Conservation (phyloP, 2,329 filamentous ascomycete genomes). For the Moelleriella libera region DNA sequence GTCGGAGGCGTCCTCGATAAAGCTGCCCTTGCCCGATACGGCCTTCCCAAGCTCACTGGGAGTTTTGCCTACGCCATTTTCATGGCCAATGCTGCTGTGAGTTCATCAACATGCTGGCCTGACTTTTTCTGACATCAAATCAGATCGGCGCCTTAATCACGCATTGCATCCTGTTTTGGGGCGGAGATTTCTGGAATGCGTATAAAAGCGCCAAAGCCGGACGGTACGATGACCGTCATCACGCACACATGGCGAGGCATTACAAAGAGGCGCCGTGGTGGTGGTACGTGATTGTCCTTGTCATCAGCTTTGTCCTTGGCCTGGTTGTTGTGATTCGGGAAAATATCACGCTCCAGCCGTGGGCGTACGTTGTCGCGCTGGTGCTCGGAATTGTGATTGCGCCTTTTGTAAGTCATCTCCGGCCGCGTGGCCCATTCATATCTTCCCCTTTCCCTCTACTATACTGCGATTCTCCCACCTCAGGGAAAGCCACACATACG, state of each 20-base stretch:
- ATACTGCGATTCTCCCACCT: too few species aligned
- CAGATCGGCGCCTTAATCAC: slow-evolving; percentile 39
- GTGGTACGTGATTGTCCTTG: slow-evolving; percentile 19
- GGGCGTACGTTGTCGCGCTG: slow-evolving; percentile 20
- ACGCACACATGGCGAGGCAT: slow-evolving; percentile 34
- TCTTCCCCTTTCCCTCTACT: too few species aligned
- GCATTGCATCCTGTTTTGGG: slow-evolving; percentile 41
- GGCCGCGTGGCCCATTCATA: too few species aligned
- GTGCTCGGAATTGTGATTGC: slow-evolving; percentile 10
- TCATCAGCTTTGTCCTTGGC: slow-evolving; percentile 17
- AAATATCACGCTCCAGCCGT: slow-evolving; percentile 19
- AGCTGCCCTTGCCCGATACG: slow-evolving; percentile 23
- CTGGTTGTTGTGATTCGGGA: slow-evolving; percentile 19
- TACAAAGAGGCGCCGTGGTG: slow-evolving; percentile 31
- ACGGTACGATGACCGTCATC: slow-evolving; percentile 33
- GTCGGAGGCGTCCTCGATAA: slow-evolving; percentile 25
- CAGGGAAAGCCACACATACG: too few species aligned
- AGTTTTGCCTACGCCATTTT: slow-evolving; percentile 38
- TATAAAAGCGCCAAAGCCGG: slow-evolving; percentile 20
- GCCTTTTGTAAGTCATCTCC: not conserved
- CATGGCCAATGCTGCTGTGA: slow-evolving; percentile 41
- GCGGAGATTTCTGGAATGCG: slow-evolving; percentile 31
- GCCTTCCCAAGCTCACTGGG: slow-evolving; percentile 31
- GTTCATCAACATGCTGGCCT: slow-evolving; percentile 8
- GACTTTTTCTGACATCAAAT: not conserved